Percentiles rank a stretch among this genome's conserved stretches.
Conservation (phyloP, 2,329 filamentous ascomycete species). For the Aspergillus japonicus region DNA sequence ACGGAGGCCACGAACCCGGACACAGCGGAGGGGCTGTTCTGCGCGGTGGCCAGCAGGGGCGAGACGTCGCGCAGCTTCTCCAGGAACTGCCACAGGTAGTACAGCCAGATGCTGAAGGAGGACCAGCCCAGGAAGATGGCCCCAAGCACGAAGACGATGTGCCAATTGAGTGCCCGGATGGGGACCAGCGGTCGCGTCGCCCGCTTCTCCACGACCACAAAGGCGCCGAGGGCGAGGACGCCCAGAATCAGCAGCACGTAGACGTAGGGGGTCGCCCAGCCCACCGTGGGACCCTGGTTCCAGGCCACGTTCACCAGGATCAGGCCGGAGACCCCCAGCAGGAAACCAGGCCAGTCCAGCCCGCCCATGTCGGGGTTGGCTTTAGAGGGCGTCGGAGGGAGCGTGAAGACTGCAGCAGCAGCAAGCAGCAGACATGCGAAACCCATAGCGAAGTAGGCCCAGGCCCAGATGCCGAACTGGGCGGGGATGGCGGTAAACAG, state of each 20-base stretch:
- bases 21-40: background rate
- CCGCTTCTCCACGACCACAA: constrained; percentile 51
- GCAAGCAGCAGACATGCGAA: constrained; percentile 27
- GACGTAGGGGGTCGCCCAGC: constrained; percentile 57
- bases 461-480: constrained; percentile 49
- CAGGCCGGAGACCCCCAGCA: constrained; percentile 53
- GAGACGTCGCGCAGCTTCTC: background rate
- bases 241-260: constrained; percentile 59
- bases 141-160: constrained; percentile 33
- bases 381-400: too few species aligned
- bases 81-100: constrained; percentile 24
- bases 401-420: too few species aligned
- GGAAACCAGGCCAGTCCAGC: constrained; percentile 42
- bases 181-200: constrained; percentile 1
- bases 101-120: constrained; percentile 42
- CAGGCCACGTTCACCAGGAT: constrained; percentile 66
- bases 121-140: constrained; percentile 43
- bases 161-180: constrained; percentile 31
- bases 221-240: constrained; percentile 52
- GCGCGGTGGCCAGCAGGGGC: background rate
- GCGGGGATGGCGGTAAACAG: constrained; percentile 41
- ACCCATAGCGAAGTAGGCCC: constrained; percentile 49
- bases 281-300: constrained; percentile 61
- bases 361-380: too few species aligned
- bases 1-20: too few species aligned